Base-by-base conservation (phyloP, 768 basidiomycete genomes). In the Mycena pura region DNA sequence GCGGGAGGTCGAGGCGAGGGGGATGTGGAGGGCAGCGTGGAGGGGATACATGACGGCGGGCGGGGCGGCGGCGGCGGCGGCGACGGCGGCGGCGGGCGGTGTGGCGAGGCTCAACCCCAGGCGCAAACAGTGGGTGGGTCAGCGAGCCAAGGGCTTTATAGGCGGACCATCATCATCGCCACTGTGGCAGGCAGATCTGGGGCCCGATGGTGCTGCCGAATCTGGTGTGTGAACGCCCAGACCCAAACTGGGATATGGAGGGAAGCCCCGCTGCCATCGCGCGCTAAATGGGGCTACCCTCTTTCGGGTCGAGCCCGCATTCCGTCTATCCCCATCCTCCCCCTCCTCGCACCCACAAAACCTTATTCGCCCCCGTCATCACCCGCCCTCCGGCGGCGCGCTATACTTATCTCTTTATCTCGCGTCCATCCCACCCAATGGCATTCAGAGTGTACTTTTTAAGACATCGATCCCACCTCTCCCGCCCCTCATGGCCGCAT, bases 401-500 rank as follows among this genome's bases (percentile, higher is more conserved):
- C 46, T 17, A 31, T 10, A 8, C 21, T 10, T 24, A 10, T 3
- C 11, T 17, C 9, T 31, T 24, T n/a, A 32, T 15, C 6, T 14
- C 5, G 6, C 15, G 17, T 11, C 22, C 40, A 11, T 31, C 36
- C 7, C 34, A 9, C 49, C 5, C 13, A 36, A 7, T 7, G 11
- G n/a, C 36, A n/a, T n/a, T n/a, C n/a, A n/a, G n/a, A n/a, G n/a
- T n/a, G n/a, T n/a, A n/a, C n/a, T n/a, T n/a, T n/a, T n/a, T n/a
- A 22, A 10, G 21, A n/a, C 11, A 3, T 22, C 19, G 15, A 7
- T 17, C 24, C 27, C 11, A 15, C 15, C n/a, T 31, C n/a, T 9
- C 40, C 4, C 10, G 5, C 21, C 14, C 13, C 48, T 87, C 81
- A 93, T 68, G 92, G 92, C 69, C 92, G 79, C 92, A 94, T 94